Evolutionary conservation across 352 stramenopile genomes (phyloP).

Genomic region (Phytophthora tentaculata): DNA sequence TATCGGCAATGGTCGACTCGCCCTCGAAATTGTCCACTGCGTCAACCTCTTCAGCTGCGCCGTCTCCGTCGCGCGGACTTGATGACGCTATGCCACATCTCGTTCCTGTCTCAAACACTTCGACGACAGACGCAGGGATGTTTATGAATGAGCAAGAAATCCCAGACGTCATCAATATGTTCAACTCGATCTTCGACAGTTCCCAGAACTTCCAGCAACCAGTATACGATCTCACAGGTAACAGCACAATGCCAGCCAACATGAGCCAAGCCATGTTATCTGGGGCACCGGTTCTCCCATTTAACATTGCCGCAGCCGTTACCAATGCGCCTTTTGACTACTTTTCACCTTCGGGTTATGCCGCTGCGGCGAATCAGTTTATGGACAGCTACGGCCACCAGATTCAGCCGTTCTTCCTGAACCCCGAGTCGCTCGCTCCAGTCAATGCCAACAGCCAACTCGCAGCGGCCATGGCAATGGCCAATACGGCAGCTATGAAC

Average conservation of each 20-base stretch:
- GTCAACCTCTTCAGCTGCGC: constrained; percentile 33
- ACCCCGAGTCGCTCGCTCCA: constrained; percentile 42
- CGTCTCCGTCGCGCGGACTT: constrained; percentile 12
- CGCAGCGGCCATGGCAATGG: constrained; percentile 57
- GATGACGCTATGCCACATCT: constrained; percentile 22
- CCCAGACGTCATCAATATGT: constrained; percentile 69
- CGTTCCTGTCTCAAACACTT: background rate
- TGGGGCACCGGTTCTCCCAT: constrained; percentile 7
- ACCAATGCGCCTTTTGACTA: constrained; percentile 45
- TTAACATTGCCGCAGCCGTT: background rate
- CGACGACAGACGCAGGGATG: constrained; percentile 15
- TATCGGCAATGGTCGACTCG: constrained; percentile 45
- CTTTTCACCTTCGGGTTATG: constrained; percentile 66
- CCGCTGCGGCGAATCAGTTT: constrained; percentile 38
- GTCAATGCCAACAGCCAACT: constrained; percentile 44
- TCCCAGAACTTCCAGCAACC: constrained; percentile 34
- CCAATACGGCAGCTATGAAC: constrained; percentile 62
- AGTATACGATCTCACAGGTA: constrained; percentile 19
- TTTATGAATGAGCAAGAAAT: constrained; percentile 49
- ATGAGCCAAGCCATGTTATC: constrained; percentile 40
- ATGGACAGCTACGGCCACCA: constrained; percentile 43
- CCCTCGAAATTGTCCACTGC: constrained; percentile 36
- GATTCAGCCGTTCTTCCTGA: constrained; percentile 53
- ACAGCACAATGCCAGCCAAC: constrained; percentile 41
- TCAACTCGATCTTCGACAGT: constrained; percentile 67